Base-by-base conservation (phyloP, 169 alveolate genomes). In the Besnoitia besnoiti region DNA sequence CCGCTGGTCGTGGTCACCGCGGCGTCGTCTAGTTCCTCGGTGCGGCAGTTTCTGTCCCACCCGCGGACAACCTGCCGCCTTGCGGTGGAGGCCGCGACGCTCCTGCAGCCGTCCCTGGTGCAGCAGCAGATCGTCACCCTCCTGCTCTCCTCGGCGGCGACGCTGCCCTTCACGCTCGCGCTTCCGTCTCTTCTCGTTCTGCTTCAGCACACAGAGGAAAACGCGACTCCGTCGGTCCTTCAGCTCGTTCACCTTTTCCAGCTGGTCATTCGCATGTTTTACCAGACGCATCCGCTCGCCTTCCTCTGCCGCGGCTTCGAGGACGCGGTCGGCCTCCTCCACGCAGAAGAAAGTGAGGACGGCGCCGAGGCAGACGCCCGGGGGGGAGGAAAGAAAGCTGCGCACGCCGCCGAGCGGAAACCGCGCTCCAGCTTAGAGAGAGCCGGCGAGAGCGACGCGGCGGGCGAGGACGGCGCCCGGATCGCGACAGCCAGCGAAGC, bases 91-190 rank as follows among this genome's bases (percentile, higher is more conserved):
- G 89, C 93, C 19, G 82, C 87, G 27, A 59, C 93, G 8, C 85
- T 90, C 84, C 90, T 90, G 85, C 93, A 87, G 55, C 93, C 93
- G 0, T 76, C 93, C 10, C 90, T 80, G 49, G 93, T 90, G 51
- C 93, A 90, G 67, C 90, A 90, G n/a, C 90, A 87, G 85, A 77
- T 90, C 80, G 82, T 90, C 55, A 87, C 76, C 80, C 67, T 90
- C 85, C 93, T 90, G 89, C 93, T 90, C 90, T 76, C 89, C 90
- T 77, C 90, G 85, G 61, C 93, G 1, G 93, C 90, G 10, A 55
- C 90, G 47, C 46, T 59, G 51, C 93, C 85, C 73, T 90, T 90
- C 35, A 80, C 84, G 75, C 93, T 90, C 80, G 85, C 93, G 24
- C 62, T 77, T 10, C 80, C 93, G 33, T 87, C 93, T 16, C 62